A percentile compares a stretch with the other conserved stretches of the same genome.
phyloP scores from a whole-genome alignment of 805 yeast genomes.

The Saturnispora saitoi region DNA sequence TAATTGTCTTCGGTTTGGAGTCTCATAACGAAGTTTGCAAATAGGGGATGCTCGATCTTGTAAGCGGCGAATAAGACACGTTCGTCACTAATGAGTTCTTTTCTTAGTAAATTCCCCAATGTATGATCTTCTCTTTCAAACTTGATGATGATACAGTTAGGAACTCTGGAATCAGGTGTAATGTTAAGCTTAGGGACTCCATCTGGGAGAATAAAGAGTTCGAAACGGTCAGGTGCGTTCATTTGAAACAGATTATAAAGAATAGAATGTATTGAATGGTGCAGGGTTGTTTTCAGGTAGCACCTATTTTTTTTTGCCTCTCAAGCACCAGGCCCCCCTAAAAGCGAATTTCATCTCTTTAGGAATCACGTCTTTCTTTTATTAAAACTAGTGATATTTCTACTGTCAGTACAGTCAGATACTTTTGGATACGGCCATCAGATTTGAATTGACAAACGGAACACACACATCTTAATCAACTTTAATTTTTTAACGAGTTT shows the following conservation, averaged over 20 bases:
- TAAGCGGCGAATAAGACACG: conserved; percentile 95
- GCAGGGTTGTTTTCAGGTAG: neutral
- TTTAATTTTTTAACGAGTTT: neutral
- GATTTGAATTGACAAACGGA: neutral
- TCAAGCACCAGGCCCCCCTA: neutral
- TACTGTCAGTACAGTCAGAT: neutral
- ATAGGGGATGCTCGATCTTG: conserved; percentile 95
- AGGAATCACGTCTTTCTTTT: neutral
- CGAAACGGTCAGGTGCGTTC: conserved; percentile 99
- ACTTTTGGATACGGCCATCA: neutral
- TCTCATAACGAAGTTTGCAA: conserved; percentile 90
- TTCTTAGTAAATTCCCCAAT: conserved; percentile 78
- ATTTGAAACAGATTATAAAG: conserved; percentile 30
- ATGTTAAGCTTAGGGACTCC: conserved; percentile 90
- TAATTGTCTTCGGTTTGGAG: conserved; percentile 95
- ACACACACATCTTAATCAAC: neutral
- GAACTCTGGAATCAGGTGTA: conserved; percentile 89
- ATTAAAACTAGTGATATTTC: neutral
- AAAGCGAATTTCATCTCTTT: neutral
- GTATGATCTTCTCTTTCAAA: conserved; percentile 98
- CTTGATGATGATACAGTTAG: conserved; percentile 86
- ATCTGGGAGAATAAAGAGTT: conserved; percentile 92
- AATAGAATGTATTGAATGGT: neutral
- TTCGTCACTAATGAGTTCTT: conserved; percentile 77
- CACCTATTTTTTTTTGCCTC: neutral